These are phyloP conservation scores for Gonium pectorale DNA, from an alignment of 139 green algal genomes.

Conservation along the genomic window DNA sequence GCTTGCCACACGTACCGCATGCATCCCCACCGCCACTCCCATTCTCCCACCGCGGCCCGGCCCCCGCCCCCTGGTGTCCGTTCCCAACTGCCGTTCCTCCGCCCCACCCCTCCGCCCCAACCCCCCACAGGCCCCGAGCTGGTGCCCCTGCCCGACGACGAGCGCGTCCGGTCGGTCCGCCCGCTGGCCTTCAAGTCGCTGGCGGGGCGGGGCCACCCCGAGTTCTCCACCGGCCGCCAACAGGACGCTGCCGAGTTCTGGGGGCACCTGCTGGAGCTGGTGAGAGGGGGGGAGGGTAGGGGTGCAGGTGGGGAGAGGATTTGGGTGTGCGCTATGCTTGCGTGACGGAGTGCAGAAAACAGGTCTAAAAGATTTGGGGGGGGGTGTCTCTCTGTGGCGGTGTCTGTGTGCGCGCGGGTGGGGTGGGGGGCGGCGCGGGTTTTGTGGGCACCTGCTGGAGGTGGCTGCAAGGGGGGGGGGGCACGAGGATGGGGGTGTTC, in stretches of 20 bases:
- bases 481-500: too few species aligned
- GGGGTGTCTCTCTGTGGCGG: too few species aligned
- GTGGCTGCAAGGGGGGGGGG: too few species aligned
- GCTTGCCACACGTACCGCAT: not conserved
- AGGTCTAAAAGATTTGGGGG: too few species aligned
- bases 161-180: slow-evolving; percentile 65
- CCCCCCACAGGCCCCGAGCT: not conserved
- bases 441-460: too few species aligned
- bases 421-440: too few species aligned
- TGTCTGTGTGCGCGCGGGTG: too few species aligned
- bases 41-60: too few species aligned
- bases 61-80: too few species aligned
- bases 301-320: not conserved
- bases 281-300: not conserved
- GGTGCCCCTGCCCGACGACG: slow-evolving; percentile 35
- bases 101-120: not conserved
- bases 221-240: slow-evolving; percentile 84
- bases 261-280: slow-evolving; percentile 87
- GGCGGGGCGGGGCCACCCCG: slow-evolving; percentile 87
- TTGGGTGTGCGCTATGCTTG: not conserved
- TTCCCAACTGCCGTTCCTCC: not conserved
- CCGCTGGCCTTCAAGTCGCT: slow-evolving; percentile 90
- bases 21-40: too few species aligned
- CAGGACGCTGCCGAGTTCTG: slow-evolving; percentile 97
- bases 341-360: too few species aligned